These are phyloP conservation scores for Sutorius australiensis DNA, from an alignment of 768 basidiomycete genomes.

Conservation along the genomic window DNA sequence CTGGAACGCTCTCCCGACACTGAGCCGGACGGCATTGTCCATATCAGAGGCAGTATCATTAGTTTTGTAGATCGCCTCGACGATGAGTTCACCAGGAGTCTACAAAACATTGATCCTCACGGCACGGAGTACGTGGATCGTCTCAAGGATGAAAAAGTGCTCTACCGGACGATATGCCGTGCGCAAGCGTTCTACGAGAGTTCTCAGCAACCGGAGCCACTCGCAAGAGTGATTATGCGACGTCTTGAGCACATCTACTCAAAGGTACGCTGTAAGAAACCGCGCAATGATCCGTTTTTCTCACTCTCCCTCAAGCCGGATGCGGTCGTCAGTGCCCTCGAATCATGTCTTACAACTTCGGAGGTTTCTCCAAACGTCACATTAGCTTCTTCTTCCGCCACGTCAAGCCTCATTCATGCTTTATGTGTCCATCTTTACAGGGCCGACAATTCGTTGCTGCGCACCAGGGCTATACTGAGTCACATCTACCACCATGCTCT, in stretches of 20 bases:
- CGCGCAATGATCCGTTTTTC: neutral
- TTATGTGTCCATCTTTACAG: constrained; percentile 93
- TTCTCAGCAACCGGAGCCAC: constrained; percentile 69
- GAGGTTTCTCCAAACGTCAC: constrained; percentile 62
- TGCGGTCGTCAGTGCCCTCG: constrained; percentile 86
- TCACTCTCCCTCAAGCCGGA: constrained; percentile 64
- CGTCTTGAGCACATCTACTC: constrained; percentile 97
- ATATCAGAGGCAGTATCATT: constrained; percentile 92
- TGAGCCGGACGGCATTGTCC: constrained; percentile 70
- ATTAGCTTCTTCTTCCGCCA: constrained; percentile 49
- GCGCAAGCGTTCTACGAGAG: constrained; percentile 90
- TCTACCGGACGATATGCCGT: constrained; percentile 91
- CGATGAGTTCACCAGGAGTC: constrained; percentile 95
- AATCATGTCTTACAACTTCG: constrained; percentile 58
- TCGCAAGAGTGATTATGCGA: constrained; percentile 88
- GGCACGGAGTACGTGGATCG: constrained; percentile 99
- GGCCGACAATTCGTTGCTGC: constrained; percentile 83
- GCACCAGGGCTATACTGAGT: constrained; percentile 94
- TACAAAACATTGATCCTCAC: constrained; percentile 98
- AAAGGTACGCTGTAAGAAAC: constrained; percentile 54
- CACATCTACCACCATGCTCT: constrained; percentile 98
- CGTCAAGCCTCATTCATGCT: constrained; percentile 78
- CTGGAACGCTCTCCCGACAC: constrained; percentile 73
- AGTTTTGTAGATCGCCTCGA: constrained; percentile 94
- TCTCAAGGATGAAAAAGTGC: constrained; percentile 90